Evolutionary conservation across 1,139 yeast species (phyloP).

Genomic region (Meyerozyma carpophila): DNA sequence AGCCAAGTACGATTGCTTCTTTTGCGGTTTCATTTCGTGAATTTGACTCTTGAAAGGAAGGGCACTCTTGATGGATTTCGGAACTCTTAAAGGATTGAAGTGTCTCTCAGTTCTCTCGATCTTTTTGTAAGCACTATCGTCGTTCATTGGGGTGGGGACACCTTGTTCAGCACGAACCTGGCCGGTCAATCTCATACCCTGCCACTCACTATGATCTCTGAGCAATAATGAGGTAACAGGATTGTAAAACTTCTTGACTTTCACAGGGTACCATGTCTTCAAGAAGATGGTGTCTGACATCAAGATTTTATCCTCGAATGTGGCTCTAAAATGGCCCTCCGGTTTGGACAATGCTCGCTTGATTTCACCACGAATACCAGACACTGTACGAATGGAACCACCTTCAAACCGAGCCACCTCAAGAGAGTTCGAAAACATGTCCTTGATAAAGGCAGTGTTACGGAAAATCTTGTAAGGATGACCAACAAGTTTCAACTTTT

Average conservation of each 20-base stretch:
- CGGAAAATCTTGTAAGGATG: conserved; percentile 89
- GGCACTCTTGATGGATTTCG: conserved; percentile 66
- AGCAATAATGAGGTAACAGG: conserved; percentile 90
- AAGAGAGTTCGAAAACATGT: conserved; percentile 87
- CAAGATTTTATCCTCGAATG: conserved; percentile 91
- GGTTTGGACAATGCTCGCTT: conserved; percentile 92
- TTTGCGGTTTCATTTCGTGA: conserved; percentile 82
- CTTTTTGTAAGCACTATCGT: conserved; percentile 68
- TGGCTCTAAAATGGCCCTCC: conserved; percentile 97
- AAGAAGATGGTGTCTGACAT: conserved; percentile 85
- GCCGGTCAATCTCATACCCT: conserved; percentile 94
- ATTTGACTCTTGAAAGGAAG: conserved; percentile 92
- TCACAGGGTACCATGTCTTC: conserved; percentile 96
- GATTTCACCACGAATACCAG: conserved; percentile 96
- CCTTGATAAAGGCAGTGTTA: conserved; percentile 95
- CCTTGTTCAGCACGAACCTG: conserved; percentile 77
- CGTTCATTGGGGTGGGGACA: conserved; percentile 60
- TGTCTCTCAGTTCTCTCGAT: conserved; percentile 82
- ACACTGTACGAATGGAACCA: conserved; percentile 91
- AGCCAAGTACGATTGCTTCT: conserved; percentile 74
- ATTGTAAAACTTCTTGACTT: conserved; percentile 84
- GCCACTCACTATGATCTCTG: conserved; percentile 78
- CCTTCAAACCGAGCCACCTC: conserved; percentile 99
- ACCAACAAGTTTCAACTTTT: conserved; percentile 92
- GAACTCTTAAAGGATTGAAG: conserved; percentile 84